Evolutionary conservation across 352 stramenopile species (phyloP).

Genomic region (Pythium folliculosum): DNA sequence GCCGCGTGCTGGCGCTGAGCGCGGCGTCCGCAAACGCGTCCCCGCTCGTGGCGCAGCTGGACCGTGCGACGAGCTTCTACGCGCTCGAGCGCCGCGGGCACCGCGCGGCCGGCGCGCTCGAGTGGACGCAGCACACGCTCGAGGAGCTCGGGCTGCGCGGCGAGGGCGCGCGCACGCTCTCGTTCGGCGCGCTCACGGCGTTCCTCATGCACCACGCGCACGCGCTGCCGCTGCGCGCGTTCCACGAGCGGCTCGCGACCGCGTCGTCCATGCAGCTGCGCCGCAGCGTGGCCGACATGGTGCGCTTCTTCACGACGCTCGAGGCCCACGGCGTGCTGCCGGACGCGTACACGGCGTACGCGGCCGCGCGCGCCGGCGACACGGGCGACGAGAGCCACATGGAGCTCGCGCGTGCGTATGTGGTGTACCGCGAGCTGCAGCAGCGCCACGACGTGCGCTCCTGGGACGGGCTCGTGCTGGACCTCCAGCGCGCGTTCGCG

Average conservation of each 20-base stretch:
- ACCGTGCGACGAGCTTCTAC: constrained; percentile 42
- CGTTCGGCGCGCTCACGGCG: constrained; percentile 42
- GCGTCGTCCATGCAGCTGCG: constrained; percentile 49
- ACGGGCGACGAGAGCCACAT: constrained; percentile 13
- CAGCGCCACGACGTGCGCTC: constrained; percentile 54
- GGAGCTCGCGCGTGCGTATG: constrained; percentile 55
- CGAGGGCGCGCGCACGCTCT: constrained; percentile 45
- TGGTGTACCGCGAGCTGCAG: constrained; percentile 53
- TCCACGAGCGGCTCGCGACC: constrained; percentile 46
- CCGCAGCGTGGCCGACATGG: constrained; percentile 53
- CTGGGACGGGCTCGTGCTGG: constrained; percentile 68
- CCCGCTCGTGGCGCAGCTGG: constrained; percentile 16
- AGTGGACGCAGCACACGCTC: constrained; percentile 71
- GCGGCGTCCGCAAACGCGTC: neutral
- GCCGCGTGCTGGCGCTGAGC: constrained; percentile 27
- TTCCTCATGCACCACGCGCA: constrained; percentile 58
- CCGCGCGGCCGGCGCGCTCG: constrained; percentile 46
- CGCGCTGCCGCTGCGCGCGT: constrained; percentile 37
- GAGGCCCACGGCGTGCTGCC: constrained; percentile 57
- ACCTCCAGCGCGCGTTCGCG: constrained; percentile 36
- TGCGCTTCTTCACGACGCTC: constrained; percentile 73
- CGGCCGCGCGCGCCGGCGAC: constrained; percentile 18
- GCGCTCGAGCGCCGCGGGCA: constrained; percentile 73
- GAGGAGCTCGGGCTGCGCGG: constrained; percentile 52
- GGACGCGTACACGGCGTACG: constrained; percentile 39